phyloP scores from a whole-genome alignment of 2,329 filamentous ascomycete species.

The Botryotinia narcissicola region DNA sequence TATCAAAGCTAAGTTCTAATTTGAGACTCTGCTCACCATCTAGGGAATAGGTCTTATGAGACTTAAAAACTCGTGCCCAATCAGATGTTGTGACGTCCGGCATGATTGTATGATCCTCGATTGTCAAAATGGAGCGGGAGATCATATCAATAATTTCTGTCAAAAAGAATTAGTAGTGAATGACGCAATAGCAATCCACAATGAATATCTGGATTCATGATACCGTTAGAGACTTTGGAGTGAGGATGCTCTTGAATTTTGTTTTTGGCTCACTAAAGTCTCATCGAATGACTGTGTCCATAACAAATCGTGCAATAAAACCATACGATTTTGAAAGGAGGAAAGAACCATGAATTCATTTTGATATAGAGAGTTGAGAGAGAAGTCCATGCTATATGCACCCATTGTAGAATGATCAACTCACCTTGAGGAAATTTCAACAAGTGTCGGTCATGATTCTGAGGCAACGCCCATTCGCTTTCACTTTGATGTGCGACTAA shows the following conservation, averaged over 20 bases:
- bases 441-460: neutral
- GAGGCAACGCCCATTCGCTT: neutral
- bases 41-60: neutral
- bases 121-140: neutral
- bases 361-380: neutral
- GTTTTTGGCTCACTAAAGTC: neutral
- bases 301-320: neutral
- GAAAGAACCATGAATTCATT: neutral
- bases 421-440: neutral
- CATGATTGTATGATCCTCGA: neutral
- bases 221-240: neutral
- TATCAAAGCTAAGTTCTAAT: neutral
- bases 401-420: neutral
- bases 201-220: neutral
- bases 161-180: neutral
- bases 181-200: too few species aligned
- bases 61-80: neutral
- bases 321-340: too few species aligned
- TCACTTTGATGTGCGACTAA: neutral
- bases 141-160: constrained; percentile 1
- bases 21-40: neutral
- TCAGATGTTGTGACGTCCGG: neutral
- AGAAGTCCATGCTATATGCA: neutral
- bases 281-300: neutral
- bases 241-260: neutral